Evolutionary conservation across 164 flowering plant genomes (phyloP), one percentile per base, ranked within the genome.

Genomic region (Kalanchoe fedtschenkoi): DNA sequence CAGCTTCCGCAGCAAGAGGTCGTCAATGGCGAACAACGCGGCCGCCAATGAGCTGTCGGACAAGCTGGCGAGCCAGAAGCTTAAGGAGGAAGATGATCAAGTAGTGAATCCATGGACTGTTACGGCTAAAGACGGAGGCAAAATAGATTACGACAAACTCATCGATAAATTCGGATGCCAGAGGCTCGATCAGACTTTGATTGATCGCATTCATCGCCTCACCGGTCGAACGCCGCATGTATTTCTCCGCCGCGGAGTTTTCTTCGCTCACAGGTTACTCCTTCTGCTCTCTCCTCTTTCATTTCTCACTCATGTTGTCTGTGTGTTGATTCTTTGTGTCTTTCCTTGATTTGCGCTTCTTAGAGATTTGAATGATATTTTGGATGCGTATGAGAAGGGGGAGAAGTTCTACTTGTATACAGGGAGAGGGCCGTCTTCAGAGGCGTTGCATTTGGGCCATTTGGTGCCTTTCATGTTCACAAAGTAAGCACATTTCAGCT

Each of bases 61-160:
- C 17, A 24, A 26, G 14, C 29, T 47, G 10, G 22, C 29, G 22
- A 22, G 10, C 53, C 53, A 16, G 22, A 32, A 54, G 24, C 28
- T 26, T n/a, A 70, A 67, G 46, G 81, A 76, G 65, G 82, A 69
- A 54, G 80, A 72, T 9, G 92, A 84, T 39, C 93, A 84, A 66
- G 78, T 84, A 6, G 97, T 92, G 68, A 93, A 69, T 54, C 98
- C 98, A 63, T 93, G 96, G 96, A 80, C 80, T 61, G 98, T 90
- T 1, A 58, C 89, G 2, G 86, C 84, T 5, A 83, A 85, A 42
- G 84, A 70, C 1, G 95, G 88, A 15, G 92, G 88, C 1, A 90
- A 88, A 66, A 93, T 93, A 38, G 97, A 93, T 71, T 93, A 93
- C 75, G 97, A 88, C 71, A 93, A 93, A 76, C 88, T 93, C n/a